A percentile compares a stretch with the other conserved stretches of the same genome.
Evolutionary conservation across 192 early-diverging fungal species (phyloP).

Genomic region (Linnemannia zychae): DNA sequence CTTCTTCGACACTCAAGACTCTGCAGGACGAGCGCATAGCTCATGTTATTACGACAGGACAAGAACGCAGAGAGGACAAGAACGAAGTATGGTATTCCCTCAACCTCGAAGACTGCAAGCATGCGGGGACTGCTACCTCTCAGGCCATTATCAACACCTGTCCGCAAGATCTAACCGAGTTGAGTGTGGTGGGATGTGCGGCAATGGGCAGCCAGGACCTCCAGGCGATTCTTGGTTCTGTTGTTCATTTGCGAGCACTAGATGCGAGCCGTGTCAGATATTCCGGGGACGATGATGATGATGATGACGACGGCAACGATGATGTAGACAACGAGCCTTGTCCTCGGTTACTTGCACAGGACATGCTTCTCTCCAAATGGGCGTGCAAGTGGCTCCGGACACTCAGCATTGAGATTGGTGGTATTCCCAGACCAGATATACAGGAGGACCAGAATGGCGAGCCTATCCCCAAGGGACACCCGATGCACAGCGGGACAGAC

Average conservation of each 20-base stretch:
- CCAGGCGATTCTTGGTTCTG: background rate
- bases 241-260: background rate
- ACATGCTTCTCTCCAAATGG: background rate
- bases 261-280: background rate
- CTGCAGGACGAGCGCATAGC: background rate
- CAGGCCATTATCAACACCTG: conserved; percentile 5
- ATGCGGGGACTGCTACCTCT: background rate
- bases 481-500: background rate
- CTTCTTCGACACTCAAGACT: background rate
- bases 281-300: no score
- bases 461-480: background rate
- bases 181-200: background rate
- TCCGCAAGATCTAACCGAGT: background rate
- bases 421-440: background rate
- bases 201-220: background rate
- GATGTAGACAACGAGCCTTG: background rate
- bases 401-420: conserved; percentile 1
- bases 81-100: background rate
- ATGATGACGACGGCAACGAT: no score
- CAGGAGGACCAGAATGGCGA: background rate
- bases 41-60: background rate
- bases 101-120: background rate
- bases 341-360: background rate
- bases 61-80: background rate
- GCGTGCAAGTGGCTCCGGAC: background rate